phyloP scores from a whole-genome alignment of 495 filamentous ascomycete genomes.

The Zalerion maritima region DNA sequence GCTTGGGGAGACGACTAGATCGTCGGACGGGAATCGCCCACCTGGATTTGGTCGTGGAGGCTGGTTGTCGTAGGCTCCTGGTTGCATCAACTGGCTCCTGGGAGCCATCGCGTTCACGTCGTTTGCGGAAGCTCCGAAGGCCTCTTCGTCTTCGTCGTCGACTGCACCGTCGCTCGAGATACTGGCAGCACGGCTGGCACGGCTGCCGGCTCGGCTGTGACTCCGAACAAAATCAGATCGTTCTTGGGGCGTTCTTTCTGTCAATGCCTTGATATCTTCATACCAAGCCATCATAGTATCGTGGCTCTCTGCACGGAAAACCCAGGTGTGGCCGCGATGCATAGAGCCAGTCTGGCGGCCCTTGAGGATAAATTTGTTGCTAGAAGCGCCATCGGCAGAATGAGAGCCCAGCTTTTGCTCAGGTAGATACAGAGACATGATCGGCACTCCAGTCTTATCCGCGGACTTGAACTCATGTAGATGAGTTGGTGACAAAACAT shows the following conservation, averaged over 20 bases:
- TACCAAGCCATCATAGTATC: conserved; percentile 98
- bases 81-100: too few relatives aligned
- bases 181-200: conserved; percentile 47
- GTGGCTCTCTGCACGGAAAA: conserved; percentile 87
- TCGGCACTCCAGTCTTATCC: conserved; percentile 47
- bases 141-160: conserved; percentile 77
- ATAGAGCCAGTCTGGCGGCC: conserved; percentile 84
- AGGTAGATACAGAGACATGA: conserved; percentile 91
- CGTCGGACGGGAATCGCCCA: conserved; percentile 79
- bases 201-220: conserved; percentile 62
- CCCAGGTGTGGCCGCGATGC: conserved; percentile 94
- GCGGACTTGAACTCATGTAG: conserved; percentile 96
- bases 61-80: conserved; percentile 28
- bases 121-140: conserved; percentile 47
- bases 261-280: conserved; percentile 76
- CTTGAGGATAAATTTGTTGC: conserved; percentile 97
- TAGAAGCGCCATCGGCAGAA: conserved; percentile 67
- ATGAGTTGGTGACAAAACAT: conserved; percentile 90
- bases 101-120: conserved; percentile 28
- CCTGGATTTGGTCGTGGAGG: conserved; percentile 60
- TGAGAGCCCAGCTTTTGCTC: conserved; percentile 93
- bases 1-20: conserved; percentile 54
- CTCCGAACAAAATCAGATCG: conserved; percentile 71
- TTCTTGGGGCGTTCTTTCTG: conserved; percentile 77
- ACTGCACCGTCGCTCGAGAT: conserved; percentile 57